These are phyloP conservation scores for Barnettozyma salicaria DNA, from an alignment of 805 yeast species.

Conservation along the genomic window DNA sequence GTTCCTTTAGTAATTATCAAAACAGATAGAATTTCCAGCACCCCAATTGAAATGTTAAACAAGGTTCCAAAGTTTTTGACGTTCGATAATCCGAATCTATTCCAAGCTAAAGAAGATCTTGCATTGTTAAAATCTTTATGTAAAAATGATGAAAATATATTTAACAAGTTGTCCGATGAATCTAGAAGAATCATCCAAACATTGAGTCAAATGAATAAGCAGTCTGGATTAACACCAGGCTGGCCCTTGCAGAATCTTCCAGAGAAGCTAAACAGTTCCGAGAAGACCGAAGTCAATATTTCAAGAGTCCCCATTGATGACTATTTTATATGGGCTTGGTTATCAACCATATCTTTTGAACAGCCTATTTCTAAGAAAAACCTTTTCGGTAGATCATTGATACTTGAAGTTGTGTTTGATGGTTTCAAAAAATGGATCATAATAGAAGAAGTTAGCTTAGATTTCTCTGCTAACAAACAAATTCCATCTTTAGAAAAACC, in stretches of 20 bases:
- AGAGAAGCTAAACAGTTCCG: slow-evolving; percentile 14
- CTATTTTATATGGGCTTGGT: slow-evolving; percentile 90
- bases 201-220: slow-evolving; percentile 31
- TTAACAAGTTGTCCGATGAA: slow-evolving; percentile 65
- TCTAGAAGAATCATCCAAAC: slow-evolving; percentile 50
- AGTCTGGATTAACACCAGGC: slow-evolving; percentile 34
- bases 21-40: slow-evolving; percentile 33
- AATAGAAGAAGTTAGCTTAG: slow-evolving; percentile 46
- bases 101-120: slow-evolving; percentile 72
- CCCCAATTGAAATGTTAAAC: slow-evolving; percentile 54
- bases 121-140: slow-evolving; percentile 69
- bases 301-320: slow-evolving; percentile 72
- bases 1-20: slow-evolving; percentile 60
- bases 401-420: slow-evolving; percentile 73
- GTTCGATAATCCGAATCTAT: slow-evolving; percentile 64
- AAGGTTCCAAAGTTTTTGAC: slow-evolving; percentile 52
- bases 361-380: slow-evolving; percentile 58
- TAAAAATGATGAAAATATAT: slow-evolving; percentile 47
- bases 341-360: slow-evolving; percentile 69
- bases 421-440: slow-evolving; percentile 77
- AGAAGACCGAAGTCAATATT: slow-evolving; percentile 32
- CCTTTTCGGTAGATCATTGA: slow-evolving; percentile 74
- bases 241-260: slow-evolving; percentile 31
- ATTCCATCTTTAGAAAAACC: slow-evolving; percentile 18
- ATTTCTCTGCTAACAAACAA: slow-evolving; percentile 1